Base-by-base conservation (phyloP, 1,139 yeast species). In the Kazachstania sp. region DNA sequence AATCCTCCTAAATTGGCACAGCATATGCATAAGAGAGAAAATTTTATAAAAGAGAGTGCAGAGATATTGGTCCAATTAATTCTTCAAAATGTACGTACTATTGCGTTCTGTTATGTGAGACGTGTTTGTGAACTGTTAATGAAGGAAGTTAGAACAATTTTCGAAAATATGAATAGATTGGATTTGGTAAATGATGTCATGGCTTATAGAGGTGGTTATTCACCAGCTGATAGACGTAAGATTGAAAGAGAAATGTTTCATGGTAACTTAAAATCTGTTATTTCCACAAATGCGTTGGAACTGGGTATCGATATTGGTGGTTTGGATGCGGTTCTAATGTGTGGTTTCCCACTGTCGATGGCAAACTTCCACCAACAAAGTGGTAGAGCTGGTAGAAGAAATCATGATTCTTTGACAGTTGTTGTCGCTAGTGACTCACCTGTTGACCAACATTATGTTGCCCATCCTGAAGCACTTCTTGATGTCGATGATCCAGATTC, bases 181-280 rank as follows among this genome's bases (percentile, higher is more conserved):
- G 75, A 73, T 6, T 65, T 77, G 4, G 59, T 80, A n/a, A 71
- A 78, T 6, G 84, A 83, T 49, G 84, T 92, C 1, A 86, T 87
- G 94, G 81, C 95, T 38, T 92, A 92, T 58, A 72, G 99, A 54
- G 98, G 98, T 31, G 99, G 99, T 0, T 92, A 92, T 59, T 81
- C 95, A 5, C 81, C 87, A 3, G 67, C 75, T 2, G 97, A 92
- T 61, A 73, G 99, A 54, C 75, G 98, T 53, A 75, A 79, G 43
- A 92, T 92, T 49, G 99, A 92, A 63, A 74, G 74, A 43, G 87
- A 84, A 58, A 87, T 92, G 96, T 94, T 92, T 63, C 77, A 77
- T 49, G 97, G 97, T 0, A 78, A 80, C 46, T 67, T 92, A 28
- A 71, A 83, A 47, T 97, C 96, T 0, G 85, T 94, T 29, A 79